Evolutionary conservation across 2,329 filamentous ascomycete species (phyloP).

Genomic region (Nothopassalora personata): DNA sequence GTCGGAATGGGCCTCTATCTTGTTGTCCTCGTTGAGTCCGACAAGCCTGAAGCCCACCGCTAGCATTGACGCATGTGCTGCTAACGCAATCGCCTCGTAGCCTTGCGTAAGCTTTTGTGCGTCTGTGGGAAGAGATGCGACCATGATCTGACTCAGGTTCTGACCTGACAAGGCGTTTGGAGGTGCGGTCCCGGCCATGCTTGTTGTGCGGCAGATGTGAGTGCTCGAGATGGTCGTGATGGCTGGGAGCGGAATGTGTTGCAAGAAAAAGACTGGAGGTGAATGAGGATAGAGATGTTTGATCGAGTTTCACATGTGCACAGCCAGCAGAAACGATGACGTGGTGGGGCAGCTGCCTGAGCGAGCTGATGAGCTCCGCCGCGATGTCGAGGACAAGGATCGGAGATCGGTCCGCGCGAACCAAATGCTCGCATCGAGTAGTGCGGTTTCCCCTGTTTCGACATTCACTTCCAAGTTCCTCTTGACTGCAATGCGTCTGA

Average conservation of each 20-base stretch:
- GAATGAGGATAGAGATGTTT: neutral
- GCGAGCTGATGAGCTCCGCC: too few species aligned
- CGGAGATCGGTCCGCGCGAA: too few species aligned
- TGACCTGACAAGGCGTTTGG: conserved; percentile 41
- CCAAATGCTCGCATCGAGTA: too few species aligned
- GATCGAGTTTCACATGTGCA: too few species aligned
- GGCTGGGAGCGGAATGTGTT: neutral
- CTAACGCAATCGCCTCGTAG: conserved; percentile 77
- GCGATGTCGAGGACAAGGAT: too few species aligned
- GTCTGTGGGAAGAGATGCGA: conserved; percentile 38
- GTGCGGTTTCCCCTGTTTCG: too few species aligned
- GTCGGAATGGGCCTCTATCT: conserved; percentile 41
- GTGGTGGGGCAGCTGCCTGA: too few species aligned
- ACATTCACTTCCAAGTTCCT: too few species aligned
- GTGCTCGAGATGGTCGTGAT: neutral
- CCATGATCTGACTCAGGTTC: conserved; percentile 41
- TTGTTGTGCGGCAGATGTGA: neutral
- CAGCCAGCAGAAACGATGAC: too few species aligned
- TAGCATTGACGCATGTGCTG: conserved; percentile 76
- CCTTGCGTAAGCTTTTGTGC: conserved; percentile 55
- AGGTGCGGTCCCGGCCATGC: conserved; percentile 5
- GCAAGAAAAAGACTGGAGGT: neutral
- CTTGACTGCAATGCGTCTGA: too few species aligned
- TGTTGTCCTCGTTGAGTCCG: conserved; percentile 79
- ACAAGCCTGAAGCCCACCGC: conserved; percentile 74